Conservation (phyloP, 225 moss, liverwort and hornwort species). For the Polytrichum formosum region DNA sequence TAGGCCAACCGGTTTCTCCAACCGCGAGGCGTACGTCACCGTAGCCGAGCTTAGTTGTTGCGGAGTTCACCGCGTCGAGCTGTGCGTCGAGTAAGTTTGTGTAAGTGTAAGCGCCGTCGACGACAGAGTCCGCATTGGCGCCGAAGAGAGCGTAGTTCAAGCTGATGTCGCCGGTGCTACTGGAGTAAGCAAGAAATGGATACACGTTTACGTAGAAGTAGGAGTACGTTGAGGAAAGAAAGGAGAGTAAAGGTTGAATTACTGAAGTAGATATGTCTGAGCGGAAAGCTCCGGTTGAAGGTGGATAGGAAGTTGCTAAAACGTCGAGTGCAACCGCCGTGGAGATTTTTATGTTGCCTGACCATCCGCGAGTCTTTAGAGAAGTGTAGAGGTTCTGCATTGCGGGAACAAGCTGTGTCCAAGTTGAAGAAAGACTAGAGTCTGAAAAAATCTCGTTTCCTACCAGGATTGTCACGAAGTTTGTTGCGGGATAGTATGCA, state of each 20-base stretch:
- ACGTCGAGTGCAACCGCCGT: constrained; percentile 51
- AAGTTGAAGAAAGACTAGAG: constrained; percentile 15
- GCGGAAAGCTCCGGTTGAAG: constrained; percentile 37
- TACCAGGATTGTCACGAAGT: constrained; percentile 35
- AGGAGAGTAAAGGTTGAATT: constrained; percentile 40
- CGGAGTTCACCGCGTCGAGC: constrained; percentile 55
- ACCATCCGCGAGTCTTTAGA: constrained; percentile 29
- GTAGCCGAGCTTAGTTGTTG: constrained; percentile 40
- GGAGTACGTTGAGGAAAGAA: constrained; percentile 36
- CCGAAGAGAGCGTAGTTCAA: constrained; percentile 52
- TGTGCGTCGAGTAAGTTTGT: constrained; percentile 68
- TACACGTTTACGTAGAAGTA: constrained; percentile 53
- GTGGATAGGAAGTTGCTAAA: constrained; percentile 39
- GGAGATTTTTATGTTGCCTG: constrained; percentile 30
- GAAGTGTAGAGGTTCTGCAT: constrained; percentile 23
- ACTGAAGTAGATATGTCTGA: constrained; percentile 36
- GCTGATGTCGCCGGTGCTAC: constrained; percentile 30
- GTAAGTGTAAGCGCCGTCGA: constrained; percentile 51
- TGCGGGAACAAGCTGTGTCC: constrained; percentile 37
- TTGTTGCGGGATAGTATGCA: constrained; percentile 46
- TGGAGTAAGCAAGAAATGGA: constrained; percentile 39
- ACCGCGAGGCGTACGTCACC: constrained; percentile 31
- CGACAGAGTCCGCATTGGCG: constrained; percentile 23
- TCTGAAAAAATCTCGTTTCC: constrained; percentile 38
- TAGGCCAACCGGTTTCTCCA: constrained; percentile 66